Percentiles rank a stretch among this genome's conserved stretches.
phyloP scores from a whole-genome alignment of 2,329 filamentous ascomycete genomes.

The Talaromyces atroroseus region DNA sequence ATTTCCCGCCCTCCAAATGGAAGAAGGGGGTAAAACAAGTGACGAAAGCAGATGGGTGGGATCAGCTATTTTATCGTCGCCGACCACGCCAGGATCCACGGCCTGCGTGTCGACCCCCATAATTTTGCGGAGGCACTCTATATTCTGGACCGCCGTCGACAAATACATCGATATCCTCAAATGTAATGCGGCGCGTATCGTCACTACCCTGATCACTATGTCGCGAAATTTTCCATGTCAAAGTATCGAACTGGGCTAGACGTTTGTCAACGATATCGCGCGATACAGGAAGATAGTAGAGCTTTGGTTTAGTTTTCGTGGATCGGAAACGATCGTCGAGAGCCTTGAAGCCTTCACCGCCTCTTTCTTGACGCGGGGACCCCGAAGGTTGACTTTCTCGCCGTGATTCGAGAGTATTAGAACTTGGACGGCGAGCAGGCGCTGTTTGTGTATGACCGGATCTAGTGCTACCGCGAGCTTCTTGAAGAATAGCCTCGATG shows the following conservation, averaged over 20 bases:
- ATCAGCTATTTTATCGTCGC: background rate
- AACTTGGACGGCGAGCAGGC: slow-evolving; percentile 22
- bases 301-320: slow-evolving; percentile 57
- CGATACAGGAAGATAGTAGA: slow-evolving; percentile 63
- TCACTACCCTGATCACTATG: slow-evolving; percentile 37
- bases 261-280: slow-evolving; percentile 60
- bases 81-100: slow-evolving; percentile 21
- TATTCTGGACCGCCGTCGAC: slow-evolving; percentile 70
- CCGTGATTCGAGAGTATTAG: slow-evolving; percentile 17
- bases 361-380: slow-evolving; percentile 14
- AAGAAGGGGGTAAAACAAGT: background rate
- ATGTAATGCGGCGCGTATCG: slow-evolving; percentile 65
- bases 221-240: slow-evolving; percentile 35
- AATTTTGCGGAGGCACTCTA: slow-evolving; percentile 31
- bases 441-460: slow-evolving; percentile 21
- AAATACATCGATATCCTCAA: slow-evolving; percentile 60
- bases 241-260: slow-evolving; percentile 52
- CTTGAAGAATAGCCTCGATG: slow-evolving; percentile 54
- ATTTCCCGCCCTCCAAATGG: background rate
- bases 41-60: no score
- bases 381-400: slow-evolving; percentile 20
- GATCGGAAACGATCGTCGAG: slow-evolving; percentile 57
- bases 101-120: slow-evolving; percentile 30
- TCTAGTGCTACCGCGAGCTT: slow-evolving; percentile 31
- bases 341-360: slow-evolving; percentile 47